These are phyloP conservation scores for Aspergillus vadensis DNA, from an alignment of 2,329 filamentous ascomycete genomes.

Conservation along the genomic window DNA sequence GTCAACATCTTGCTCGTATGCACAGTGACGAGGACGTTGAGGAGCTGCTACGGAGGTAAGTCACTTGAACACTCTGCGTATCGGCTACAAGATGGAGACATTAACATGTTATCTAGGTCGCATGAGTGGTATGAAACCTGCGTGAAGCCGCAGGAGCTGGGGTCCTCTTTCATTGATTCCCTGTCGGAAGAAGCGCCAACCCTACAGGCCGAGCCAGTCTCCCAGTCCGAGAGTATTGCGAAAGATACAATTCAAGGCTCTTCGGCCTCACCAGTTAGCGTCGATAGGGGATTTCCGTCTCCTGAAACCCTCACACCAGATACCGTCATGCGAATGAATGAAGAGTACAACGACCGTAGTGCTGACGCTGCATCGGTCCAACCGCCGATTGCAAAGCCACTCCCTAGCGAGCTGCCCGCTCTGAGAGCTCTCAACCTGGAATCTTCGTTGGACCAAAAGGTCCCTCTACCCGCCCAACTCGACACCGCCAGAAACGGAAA, in stretches of 20 bases:
- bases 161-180: slow-evolving; percentile 19
- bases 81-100: background rate
- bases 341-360: slow-evolving; percentile 1
- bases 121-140: slow-evolving; percentile 38
- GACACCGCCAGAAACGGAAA: slow-evolving; percentile 13
- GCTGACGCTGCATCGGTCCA: background rate
- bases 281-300: slow-evolving; percentile 2
- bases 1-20: slow-evolving; percentile 71
- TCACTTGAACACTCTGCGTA: background rate
- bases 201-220: slow-evolving; percentile 16
- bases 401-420: slow-evolving; percentile 17
- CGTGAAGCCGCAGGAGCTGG: slow-evolving; percentile 24
- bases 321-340: slow-evolving; percentile 12
- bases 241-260: slow-evolving; percentile 6
- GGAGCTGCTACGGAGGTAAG: slow-evolving; percentile 53
- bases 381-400: background rate
- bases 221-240: slow-evolving; percentile 14
- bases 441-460: slow-evolving; percentile 13
- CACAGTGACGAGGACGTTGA: slow-evolving; percentile 56
- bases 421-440: slow-evolving; percentile 17
- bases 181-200: slow-evolving; percentile 19
- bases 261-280: slow-evolving; percentile 6
- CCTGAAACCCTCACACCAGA: slow-evolving; percentile 12
- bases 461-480: slow-evolving; percentile 8
- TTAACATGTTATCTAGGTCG: slow-evolving; percentile 26